Percentiles rank a stretch among this genome's conserved stretches.
phyloP scores from a whole-genome alignment of 2,329 filamentous ascomycete genomes.

The Aspergillus quadricinctus region DNA sequence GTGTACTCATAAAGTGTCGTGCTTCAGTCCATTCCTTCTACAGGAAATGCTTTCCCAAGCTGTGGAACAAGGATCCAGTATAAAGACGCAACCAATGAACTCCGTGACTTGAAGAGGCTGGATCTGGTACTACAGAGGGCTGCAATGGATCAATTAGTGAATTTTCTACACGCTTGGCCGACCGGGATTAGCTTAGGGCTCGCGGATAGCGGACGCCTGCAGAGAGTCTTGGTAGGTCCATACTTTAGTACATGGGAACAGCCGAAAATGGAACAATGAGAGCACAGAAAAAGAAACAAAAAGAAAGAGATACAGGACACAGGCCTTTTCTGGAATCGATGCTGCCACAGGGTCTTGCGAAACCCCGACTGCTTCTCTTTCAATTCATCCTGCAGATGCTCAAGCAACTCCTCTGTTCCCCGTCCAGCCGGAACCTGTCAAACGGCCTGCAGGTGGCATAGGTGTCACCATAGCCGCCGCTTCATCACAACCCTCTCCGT shows the following conservation, averaged over 20 bases:
- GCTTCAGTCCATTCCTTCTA: conserved; percentile 17
- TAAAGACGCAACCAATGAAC: conserved; percentile 26
- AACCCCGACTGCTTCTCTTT: conserved; percentile 7
- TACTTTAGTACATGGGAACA: conserved; percentile 3
- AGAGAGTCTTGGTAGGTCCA: conserved; percentile 13
- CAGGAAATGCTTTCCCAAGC: conserved; percentile 16
- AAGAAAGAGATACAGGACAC: conserved; percentile 2
- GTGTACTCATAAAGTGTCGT: conserved; percentile 6
- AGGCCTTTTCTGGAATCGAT: conserved; percentile 12
- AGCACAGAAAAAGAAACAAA: conserved; percentile 1
- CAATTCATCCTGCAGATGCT: conserved; percentile 15
- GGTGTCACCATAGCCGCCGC: conserved; percentile 14
- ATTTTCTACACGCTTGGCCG: conserved; percentile 11
- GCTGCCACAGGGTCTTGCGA: conserved; percentile 7
- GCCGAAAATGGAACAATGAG: conserved; percentile 2
- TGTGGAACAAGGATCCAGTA: conserved; percentile 30
- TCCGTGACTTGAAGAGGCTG: conserved; percentile 20
- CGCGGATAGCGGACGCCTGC: conserved; percentile 24
- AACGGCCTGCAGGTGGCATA: conserved; percentile 11
- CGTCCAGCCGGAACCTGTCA: conserved; percentile 19
- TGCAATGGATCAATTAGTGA: conserved; percentile 10
- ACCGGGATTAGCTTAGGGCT: conserved; percentile 6
- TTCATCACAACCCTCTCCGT: neutral
- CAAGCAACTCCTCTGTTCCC: conserved; percentile 16
- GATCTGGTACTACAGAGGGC: conserved; percentile 27